Conservation (phyloP, 768 basidiomycete species). For the Leccinum variicolor region DNA sequence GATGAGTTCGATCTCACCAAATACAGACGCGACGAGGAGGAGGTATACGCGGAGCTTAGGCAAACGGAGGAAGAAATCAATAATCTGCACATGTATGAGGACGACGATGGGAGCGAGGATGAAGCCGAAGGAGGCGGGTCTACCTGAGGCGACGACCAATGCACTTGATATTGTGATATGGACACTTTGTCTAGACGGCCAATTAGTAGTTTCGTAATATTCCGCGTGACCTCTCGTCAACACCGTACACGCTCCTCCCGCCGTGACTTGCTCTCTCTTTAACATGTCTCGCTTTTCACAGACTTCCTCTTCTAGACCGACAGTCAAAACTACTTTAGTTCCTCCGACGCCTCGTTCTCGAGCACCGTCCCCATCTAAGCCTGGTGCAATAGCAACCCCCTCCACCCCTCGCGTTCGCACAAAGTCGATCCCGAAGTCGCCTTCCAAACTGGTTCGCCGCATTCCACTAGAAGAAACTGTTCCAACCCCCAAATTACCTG, state of each 20-base stretch:
- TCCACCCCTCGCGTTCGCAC: conserved; percentile 34
- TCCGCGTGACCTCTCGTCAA: conserved; percentile 9
- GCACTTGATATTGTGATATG: not conserved
- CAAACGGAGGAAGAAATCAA: conserved; percentile 14
- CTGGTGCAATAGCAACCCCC: conserved; percentile 21
- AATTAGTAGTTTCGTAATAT: conserved; percentile 17
- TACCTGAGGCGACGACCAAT: not conserved
- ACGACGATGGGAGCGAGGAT: conserved; percentile 17
- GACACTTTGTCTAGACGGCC: not conserved
- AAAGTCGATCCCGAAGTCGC: conserved; percentile 36
- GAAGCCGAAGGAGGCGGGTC: not conserved
- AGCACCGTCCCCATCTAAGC: conserved; percentile 30
- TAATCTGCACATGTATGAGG: conserved; percentile 18
- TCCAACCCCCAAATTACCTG: conserved; percentile 29
- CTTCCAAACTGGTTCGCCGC: conserved; percentile 28
- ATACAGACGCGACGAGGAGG: conserved; percentile 47
- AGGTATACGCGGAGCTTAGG: conserved; percentile 26
- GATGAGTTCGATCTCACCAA: conserved; percentile 57
- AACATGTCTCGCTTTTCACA: conserved; percentile 43
- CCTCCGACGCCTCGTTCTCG: conserved; percentile 31
- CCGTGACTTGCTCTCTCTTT: not conserved
- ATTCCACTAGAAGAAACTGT: conserved; percentile 20
- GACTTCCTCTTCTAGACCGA: conserved; percentile 31
- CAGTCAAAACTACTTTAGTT: conserved; percentile 26
- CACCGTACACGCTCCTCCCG: not conserved